A percentile compares a stretch with the other conserved stretches of the same genome.
Conservation (phyloP, 257 asterid genomes). For the Jasminum sambac region DNA sequence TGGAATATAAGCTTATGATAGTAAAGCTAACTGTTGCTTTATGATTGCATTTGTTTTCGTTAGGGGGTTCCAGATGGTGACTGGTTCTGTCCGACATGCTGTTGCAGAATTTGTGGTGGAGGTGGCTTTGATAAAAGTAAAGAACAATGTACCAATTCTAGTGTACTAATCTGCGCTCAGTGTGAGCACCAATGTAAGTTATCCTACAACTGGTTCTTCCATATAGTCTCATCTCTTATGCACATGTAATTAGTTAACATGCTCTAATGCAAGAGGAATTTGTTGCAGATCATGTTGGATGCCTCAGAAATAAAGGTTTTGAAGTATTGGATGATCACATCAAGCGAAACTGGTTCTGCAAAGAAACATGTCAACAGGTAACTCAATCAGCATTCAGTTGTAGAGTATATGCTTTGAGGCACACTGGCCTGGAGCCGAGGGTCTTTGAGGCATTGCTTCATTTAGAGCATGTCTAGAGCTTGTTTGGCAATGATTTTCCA, state of each 20-base stretch:
- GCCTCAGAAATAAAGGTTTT: constrained; percentile 50
- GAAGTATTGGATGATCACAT: constrained; percentile 29
- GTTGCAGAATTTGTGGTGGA: constrained; percentile 73
- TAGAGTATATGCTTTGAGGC: background rate
- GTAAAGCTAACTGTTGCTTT: constrained; percentile 10
- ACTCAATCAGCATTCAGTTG: constrained; percentile 1
- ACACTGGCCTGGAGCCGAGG: too few relatives aligned
- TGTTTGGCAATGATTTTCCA: too few relatives aligned
- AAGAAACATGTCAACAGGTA: constrained; percentile 70
- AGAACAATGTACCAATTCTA: constrained; percentile 30
- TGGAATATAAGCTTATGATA: constrained; percentile 7
- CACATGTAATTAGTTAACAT: background rate
- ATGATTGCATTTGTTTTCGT: constrained; percentile 26
- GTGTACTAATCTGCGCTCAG: constrained; percentile 55
- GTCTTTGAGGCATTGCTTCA: constrained; percentile 5
- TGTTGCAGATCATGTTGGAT: constrained; percentile 65
- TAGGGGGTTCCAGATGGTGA: constrained; percentile 87
- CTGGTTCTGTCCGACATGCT: constrained; percentile 97
- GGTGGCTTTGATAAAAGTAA: constrained; percentile 29
- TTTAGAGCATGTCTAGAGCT: constrained; percentile 1
- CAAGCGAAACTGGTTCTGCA: constrained; percentile 69
- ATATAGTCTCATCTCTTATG: constrained; percentile 21
- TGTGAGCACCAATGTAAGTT: constrained; percentile 77
- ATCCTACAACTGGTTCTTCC: constrained; percentile 14
- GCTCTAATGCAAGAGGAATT: constrained; percentile 27